These are phyloP conservation scores for Silene coronaria DNA, from an alignment of 179 eudicot species.

Conservation along the genomic window DNA sequence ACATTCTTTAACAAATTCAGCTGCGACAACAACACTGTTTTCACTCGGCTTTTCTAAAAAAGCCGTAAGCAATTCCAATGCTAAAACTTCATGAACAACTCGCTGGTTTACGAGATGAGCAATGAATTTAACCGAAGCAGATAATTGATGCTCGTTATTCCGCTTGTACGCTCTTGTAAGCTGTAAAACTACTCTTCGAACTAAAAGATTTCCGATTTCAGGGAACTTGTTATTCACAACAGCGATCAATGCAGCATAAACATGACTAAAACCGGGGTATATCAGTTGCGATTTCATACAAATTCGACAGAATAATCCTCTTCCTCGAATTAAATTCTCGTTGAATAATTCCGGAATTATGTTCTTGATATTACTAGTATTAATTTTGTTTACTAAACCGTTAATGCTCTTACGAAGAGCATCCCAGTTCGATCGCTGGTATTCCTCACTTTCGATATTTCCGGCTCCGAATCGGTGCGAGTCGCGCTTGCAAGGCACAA, in stretches of 20 bases:
- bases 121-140: conserved; percentile 74
- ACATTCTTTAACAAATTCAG: conserved; percentile 77
- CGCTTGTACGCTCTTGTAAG: conserved; percentile 68
- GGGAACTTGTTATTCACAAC: conserved; percentile 80
- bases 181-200: conserved; percentile 64
- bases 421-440: conserved; percentile 79
- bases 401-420: conserved; percentile 80
- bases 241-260: conserved; percentile 76
- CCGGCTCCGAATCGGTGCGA: no score
- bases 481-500: no score
- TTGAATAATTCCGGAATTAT: conserved; percentile 67
- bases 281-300: conserved; percentile 88
- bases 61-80: conserved; percentile 62
- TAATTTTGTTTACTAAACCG: conserved; percentile 77
- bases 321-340: conserved; percentile 68
- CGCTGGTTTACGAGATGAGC: conserved; percentile 91
- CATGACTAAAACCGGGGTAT: conserved; percentile 72
- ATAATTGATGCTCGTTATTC: conserved; percentile 75
- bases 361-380: conserved; percentile 50
- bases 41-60: conserved; percentile 70
- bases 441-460: conserved; percentile 59
- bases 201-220: conserved; percentile 61
- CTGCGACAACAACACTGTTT: conserved; percentile 86
- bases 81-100: conserved; percentile 76
- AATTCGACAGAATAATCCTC: conserved; percentile 70